These are phyloP conservation scores for Helenozyma baotianmanensis DNA, from an alignment of 805 yeast species.

Conservation along the genomic window DNA sequence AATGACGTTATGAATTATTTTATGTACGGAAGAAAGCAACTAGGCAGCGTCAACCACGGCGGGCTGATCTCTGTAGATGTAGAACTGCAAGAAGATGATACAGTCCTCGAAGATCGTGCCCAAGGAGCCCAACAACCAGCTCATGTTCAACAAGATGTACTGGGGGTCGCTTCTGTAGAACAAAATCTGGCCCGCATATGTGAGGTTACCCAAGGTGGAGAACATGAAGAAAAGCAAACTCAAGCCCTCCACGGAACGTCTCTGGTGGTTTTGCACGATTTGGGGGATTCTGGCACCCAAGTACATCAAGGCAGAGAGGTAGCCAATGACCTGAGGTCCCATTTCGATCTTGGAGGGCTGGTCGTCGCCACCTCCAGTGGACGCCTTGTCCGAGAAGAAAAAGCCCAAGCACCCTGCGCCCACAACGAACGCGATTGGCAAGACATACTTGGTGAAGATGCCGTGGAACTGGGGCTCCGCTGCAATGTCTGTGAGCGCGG, in stretches of 20 bases:
- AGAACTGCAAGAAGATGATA: slow-evolving; percentile 63
- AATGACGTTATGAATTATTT: background rate
- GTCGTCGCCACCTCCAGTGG: slow-evolving; percentile 15
- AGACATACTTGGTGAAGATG: slow-evolving; percentile 44
- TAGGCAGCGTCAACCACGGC: slow-evolving; percentile 3
- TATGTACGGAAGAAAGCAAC: too few species aligned
- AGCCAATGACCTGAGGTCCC: slow-evolving; percentile 69
- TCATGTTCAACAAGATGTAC: slow-evolving; percentile 57
- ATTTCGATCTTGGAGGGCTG: slow-evolving; percentile 28
- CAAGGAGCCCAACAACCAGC: slow-evolving; percentile 76
- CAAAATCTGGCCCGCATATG: slow-evolving; percentile 71
- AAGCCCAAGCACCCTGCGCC: slow-evolving; percentile 62
- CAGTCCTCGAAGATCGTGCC: slow-evolving; percentile 74
- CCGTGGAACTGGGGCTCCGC: slow-evolving; percentile 45
- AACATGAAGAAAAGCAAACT: slow-evolving; percentile 75
- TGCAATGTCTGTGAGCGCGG: slow-evolving; percentile 48
- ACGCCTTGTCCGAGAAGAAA: slow-evolving; percentile 39
- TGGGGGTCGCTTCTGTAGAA: slow-evolving; percentile 57
- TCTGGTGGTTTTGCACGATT: slow-evolving; percentile 68
- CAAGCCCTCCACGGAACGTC: slow-evolving; percentile 81
- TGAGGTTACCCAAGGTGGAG: slow-evolving; percentile 69
- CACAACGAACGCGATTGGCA: slow-evolving; percentile 60
- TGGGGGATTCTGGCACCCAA: slow-evolving; percentile 76
- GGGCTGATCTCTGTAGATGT: slow-evolving; percentile 44
- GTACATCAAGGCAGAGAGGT: slow-evolving; percentile 62